Evolutionary conservation across 2,329 filamentous ascomycete genomes (phyloP).

Genomic region (Paecilomyces dactylethromorphus): DNA sequence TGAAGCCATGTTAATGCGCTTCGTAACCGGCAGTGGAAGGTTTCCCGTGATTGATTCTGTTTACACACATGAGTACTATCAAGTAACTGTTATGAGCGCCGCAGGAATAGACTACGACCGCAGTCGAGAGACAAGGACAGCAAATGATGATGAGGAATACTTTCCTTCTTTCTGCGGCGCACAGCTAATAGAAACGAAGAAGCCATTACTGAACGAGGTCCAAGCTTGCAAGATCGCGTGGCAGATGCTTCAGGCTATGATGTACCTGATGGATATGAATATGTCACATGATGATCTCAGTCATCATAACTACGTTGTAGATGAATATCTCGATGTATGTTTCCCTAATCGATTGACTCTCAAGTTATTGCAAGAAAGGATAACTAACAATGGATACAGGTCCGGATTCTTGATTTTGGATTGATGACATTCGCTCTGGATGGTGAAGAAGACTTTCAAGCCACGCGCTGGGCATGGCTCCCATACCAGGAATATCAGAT

Average conservation of each 20-base stretch:
- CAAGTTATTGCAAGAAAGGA: background rate
- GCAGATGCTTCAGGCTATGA: conserved; percentile 21
- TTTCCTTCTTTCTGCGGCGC: conserved; percentile 9
- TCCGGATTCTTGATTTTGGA: conserved; percentile 22
- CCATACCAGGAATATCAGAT: conserved; percentile 20
- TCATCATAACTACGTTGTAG: conserved; percentile 22
- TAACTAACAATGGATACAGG: conserved; percentile 2
- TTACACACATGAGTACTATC: conserved; percentile 16
- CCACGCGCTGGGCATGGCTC: conserved; percentile 3
- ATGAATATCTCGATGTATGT: conserved; percentile 19
- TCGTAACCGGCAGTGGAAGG: conserved; percentile 14
- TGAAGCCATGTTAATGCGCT: conserved; percentile 20
- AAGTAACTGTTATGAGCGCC: conserved; percentile 23
- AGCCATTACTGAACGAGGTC: conserved; percentile 15
- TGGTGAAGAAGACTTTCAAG: conserved; percentile 6
- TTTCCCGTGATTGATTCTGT: conserved; percentile 23
- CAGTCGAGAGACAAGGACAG: background rate
- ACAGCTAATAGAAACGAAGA: conserved; percentile 9
- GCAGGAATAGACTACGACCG: conserved; percentile 11
- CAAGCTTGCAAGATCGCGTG: conserved; percentile 21
- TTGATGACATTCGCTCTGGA: conserved; percentile 10
- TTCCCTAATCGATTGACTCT: background rate
- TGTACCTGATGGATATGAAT: conserved; percentile 22
- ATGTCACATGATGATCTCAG: conserved; percentile 22
- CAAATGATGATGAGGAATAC: background rate